These are phyloP conservation scores for Annulohypoxylon maeteangense DNA, from an alignment of 495 filamentous ascomycete genomes.

Conservation along the genomic window DNA sequence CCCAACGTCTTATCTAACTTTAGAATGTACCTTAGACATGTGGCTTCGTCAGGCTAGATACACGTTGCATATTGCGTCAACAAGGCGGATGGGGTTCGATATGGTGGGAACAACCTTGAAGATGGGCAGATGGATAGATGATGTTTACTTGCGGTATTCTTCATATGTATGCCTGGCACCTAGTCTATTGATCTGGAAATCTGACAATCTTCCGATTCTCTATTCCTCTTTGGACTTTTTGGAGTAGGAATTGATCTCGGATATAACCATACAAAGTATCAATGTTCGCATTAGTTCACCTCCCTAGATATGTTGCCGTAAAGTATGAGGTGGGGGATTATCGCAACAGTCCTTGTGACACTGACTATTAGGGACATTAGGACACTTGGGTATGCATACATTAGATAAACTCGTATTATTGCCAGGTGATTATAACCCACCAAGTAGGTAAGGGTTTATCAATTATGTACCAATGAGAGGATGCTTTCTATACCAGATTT, in stretches of 20 bases:
- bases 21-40: slow-evolving; percentile 30
- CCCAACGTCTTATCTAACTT: slow-evolving; percentile 12
- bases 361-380: background rate
- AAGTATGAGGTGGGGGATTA: slow-evolving; percentile 16
- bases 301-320: background rate
- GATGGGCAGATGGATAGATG: background rate
- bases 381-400: slow-evolving; percentile 7
- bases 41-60: slow-evolving; percentile 26
- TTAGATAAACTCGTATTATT: slow-evolving; percentile 17
- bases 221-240: background rate
- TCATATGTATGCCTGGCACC: background rate
- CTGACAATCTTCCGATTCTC: background rate
- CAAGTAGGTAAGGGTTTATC: slow-evolving; percentile 9
- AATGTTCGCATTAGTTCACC: background rate
- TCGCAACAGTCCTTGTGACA: slow-evolving; percentile 1
- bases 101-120: background rate
- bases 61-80: slow-evolving; percentile 28
- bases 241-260: slow-evolving; percentile 2
- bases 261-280: slow-evolving; percentile 11
- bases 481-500: background rate
- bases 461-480: background rate
- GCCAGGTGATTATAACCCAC: background rate
- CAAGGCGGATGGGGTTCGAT: background rate
- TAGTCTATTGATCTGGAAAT: background rate
- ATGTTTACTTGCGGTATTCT: background rate